Percentiles rank a stretch among this genome's conserved stretches.
These are phyloP conservation scores for Blastobotrys aristatus DNA, from an alignment of 1,139 yeast genomes.

Conservation along the genomic window DNA sequence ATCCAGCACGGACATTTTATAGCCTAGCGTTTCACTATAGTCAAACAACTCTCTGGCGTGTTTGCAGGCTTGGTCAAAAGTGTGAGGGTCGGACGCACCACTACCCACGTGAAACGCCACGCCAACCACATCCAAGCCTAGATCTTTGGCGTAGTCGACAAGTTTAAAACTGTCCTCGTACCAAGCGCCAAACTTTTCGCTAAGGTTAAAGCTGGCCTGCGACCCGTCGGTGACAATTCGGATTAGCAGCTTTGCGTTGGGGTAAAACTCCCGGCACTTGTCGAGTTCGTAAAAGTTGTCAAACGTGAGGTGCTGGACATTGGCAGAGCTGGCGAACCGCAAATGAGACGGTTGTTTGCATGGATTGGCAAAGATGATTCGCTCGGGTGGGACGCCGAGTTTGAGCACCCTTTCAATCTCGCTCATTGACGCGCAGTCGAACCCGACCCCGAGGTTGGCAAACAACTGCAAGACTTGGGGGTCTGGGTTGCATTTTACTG, in stretches of 20 bases:
- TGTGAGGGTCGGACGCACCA: slow-evolving; percentile 73
- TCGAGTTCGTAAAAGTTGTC: slow-evolving; percentile 82
- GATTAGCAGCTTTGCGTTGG: slow-evolving; percentile 63
- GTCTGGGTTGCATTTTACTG: slow-evolving; percentile 91
- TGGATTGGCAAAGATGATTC: slow-evolving; percentile 90
- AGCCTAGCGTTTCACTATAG: slow-evolving; percentile 41
- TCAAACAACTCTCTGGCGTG: slow-evolving; percentile 75
- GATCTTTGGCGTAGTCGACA: slow-evolving; percentile 55
- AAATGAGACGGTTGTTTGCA: slow-evolving; percentile 81
- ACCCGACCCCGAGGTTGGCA: slow-evolving; percentile 61
- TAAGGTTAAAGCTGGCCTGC: slow-evolving; percentile 77
- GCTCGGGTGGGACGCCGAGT: slow-evolving; percentile 56
- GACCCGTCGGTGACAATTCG: slow-evolving; percentile 90
- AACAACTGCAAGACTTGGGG: slow-evolving; percentile 52
- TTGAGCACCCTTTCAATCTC: slow-evolving; percentile 68
- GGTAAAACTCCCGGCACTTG: slow-evolving; percentile 66
- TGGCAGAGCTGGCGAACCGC: slow-evolving; percentile 55
- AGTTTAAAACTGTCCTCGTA: slow-evolving; percentile 50
- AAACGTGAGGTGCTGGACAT: slow-evolving; percentile 74
- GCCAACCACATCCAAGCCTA: slow-evolving; percentile 66
- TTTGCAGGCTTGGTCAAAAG: slow-evolving; percentile 64
- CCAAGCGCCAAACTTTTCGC: slow-evolving; percentile 86
- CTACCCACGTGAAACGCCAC: slow-evolving; percentile 96
- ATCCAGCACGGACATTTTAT: slow-evolving; percentile 54
- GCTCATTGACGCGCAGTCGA: slow-evolving; percentile 89